A percentile compares a stretch with the other conserved stretches of the same genome.
These are phyloP conservation scores for Lasiodiplodia theobromae DNA, from an alignment of 2,329 filamentous ascomycete species.

Conservation along the genomic window DNA sequence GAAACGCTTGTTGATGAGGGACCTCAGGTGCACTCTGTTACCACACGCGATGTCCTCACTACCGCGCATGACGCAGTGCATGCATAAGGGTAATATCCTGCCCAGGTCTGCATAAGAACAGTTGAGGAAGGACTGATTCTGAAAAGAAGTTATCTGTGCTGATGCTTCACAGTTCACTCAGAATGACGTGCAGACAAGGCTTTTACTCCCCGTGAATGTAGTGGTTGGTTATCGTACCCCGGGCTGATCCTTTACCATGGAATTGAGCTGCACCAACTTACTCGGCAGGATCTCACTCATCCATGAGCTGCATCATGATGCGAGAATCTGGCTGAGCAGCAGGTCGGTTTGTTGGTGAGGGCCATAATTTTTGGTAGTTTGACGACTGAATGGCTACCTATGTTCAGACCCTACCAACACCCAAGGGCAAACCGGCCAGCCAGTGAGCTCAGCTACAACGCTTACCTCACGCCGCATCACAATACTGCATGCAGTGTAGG, in stretches of 20 bases:
- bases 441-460: not conserved
- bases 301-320: not conserved
- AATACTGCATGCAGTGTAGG: too few relatives aligned
- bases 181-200: too few relatives aligned
- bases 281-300: not conserved
- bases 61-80: not conserved
- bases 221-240: too few relatives aligned
- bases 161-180: too few relatives aligned
- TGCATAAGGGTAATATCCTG: too few relatives aligned
- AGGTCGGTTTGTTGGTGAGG: not conserved
- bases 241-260: too few relatives aligned
- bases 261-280: not conserved
- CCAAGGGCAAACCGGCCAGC: not conserved
- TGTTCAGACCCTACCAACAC: not conserved
- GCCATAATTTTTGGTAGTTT: not conserved
- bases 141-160: too few relatives aligned
- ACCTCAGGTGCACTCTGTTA: too few relatives aligned
- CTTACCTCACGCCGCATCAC: too few relatives aligned
- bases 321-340: not conserved
- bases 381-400: not conserved
- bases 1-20: too few relatives aligned
- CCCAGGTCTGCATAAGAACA: not conserved
- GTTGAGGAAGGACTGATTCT: too few relatives aligned
- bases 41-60: not conserved
- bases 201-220: too few relatives aligned